A percentile compares a stretch with the other conserved stretches of the same genome.
These are phyloP conservation scores for Lentinus tigrinus DNA, from an alignment of 768 basidiomycete genomes.

Conservation along the genomic window DNA sequence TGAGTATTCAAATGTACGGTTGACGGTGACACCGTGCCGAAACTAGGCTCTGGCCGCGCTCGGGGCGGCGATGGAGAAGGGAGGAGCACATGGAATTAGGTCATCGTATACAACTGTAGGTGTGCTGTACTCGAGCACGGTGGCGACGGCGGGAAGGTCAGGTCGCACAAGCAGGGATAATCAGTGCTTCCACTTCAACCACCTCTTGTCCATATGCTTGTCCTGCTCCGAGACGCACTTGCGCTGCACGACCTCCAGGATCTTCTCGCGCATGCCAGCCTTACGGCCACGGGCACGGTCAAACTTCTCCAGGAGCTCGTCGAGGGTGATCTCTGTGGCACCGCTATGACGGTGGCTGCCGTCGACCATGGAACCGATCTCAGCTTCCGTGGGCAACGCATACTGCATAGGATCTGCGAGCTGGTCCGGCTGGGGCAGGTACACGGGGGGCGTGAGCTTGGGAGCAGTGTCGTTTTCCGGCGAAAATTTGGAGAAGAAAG, in stretches of 20 bases:
- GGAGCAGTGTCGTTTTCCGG: slow-evolving; percentile 30
- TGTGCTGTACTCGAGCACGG: background rate
- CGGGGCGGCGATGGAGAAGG: too few relatives aligned
- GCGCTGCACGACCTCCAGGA: slow-evolving; percentile 72
- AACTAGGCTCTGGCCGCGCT: too few relatives aligned
- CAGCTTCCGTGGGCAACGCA: slow-evolving; percentile 76
- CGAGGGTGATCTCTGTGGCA: slow-evolving; percentile 54
- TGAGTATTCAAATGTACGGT: background rate
- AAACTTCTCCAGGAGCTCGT: slow-evolving; percentile 64
- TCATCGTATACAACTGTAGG: background rate
- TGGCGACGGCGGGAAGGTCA: background rate
- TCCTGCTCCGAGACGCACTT: slow-evolving; percentile 62
- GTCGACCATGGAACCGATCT: slow-evolving; percentile 64
- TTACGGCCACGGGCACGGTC: slow-evolving; percentile 47
- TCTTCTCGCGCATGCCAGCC: slow-evolving; percentile 69
- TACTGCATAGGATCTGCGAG: slow-evolving; percentile 36
- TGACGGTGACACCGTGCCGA: too few relatives aligned
- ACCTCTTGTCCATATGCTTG: slow-evolving; percentile 46
- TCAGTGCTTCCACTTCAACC: slow-evolving; percentile 59
- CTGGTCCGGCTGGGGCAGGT: slow-evolving; percentile 20
- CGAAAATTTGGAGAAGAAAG: slow-evolving; percentile 68
- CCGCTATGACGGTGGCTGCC: slow-evolving; percentile 65
- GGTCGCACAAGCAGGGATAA: background rate
- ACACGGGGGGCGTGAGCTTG: slow-evolving; percentile 25
- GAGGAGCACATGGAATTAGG: background rate